Conservation (phyloP, 768 basidiomycete genomes). For the Boletus coccyginus region DNA sequence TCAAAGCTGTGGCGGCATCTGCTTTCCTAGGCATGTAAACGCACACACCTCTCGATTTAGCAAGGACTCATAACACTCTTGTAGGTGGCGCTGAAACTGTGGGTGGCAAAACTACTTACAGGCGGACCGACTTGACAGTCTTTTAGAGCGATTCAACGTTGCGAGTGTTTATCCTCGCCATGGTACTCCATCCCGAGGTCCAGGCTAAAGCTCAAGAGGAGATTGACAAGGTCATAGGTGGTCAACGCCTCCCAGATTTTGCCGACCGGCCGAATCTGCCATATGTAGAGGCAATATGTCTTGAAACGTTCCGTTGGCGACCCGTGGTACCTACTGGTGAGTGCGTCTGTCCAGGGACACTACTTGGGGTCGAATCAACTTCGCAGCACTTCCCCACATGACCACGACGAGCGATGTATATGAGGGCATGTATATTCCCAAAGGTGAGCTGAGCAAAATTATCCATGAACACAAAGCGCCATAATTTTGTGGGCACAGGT, state of each 20-base stretch:
- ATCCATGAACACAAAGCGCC: neutral
- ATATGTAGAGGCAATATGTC: slow-evolving; percentile 29
- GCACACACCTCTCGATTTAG: neutral
- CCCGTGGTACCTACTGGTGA: slow-evolving; percentile 28
- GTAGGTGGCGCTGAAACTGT: slow-evolving; percentile 30
- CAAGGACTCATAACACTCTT: neutral
- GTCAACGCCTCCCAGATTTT: slow-evolving; percentile 27
- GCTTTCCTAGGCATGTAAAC: slow-evolving; percentile 21
- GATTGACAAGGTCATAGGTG: slow-evolving; percentile 32
- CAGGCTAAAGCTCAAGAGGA: slow-evolving; percentile 32
- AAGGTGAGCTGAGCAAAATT: slow-evolving; percentile 14
- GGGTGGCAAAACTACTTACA: neutral
- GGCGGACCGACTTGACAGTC: neutral
- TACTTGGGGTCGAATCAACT: neutral
- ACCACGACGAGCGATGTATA: slow-evolving; percentile 24
- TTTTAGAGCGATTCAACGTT: slow-evolving; percentile 16
- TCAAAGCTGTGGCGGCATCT: slow-evolving; percentile 25
- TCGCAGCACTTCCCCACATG: slow-evolving; percentile 23
- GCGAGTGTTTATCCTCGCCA: slow-evolving; percentile 31
- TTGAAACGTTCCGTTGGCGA: slow-evolving; percentile 34
- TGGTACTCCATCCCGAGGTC: slow-evolving; percentile 32
- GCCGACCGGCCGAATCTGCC: slow-evolving; percentile 28
- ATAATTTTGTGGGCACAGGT: slow-evolving; percentile 2
- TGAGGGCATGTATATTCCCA: slow-evolving; percentile 30
- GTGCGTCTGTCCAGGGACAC: neutral